Conservation (phyloP, 2,329 filamentous ascomycete genomes). For the Dendrostoma leiphaemia region DNA sequence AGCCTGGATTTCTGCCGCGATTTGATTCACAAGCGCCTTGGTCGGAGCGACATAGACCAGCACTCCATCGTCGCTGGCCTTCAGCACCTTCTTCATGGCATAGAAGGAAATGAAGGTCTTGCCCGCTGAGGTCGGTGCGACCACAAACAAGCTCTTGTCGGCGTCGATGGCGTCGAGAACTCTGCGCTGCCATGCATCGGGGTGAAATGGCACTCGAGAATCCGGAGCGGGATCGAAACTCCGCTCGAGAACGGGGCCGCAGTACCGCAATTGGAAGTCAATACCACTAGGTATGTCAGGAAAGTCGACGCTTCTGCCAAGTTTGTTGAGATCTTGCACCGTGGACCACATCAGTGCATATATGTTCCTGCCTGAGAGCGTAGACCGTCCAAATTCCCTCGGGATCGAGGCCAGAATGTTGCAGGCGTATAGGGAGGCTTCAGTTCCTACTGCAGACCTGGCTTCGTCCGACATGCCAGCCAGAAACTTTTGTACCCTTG, state of each 20-base stretch:
- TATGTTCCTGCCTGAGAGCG: constrained; percentile 6
- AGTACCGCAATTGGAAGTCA: constrained; percentile 67
- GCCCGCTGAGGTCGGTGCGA: constrained; percentile 75
- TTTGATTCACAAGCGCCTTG: constrained; percentile 80
- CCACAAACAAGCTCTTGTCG: constrained; percentile 68
- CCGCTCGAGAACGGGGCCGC: constrained; percentile 73
- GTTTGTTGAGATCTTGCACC: constrained; percentile 12
- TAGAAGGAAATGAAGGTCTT: constrained; percentile 87
- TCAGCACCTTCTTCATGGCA: constrained; percentile 74
- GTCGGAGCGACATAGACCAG: constrained; percentile 79
- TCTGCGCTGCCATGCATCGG: constrained; percentile 73
- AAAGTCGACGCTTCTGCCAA: neutral
- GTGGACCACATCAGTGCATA: constrained; percentile 23
- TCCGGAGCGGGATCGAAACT: constrained; percentile 68
- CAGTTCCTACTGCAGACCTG: constrained; percentile 27
- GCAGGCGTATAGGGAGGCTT: constrained; percentile 36
- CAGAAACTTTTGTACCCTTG: constrained; percentile 48
- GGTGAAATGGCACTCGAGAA: constrained; percentile 65
- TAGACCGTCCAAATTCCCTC: neutral
- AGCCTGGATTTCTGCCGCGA: constrained; percentile 74
- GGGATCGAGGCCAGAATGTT: constrained; percentile 26
- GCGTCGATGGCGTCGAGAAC: constrained; percentile 73
- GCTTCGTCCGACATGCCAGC: constrained; percentile 35
- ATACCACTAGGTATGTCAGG: constrained; percentile 3
- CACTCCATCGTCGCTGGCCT: constrained; percentile 66